Conservation (phyloP, 2,329 filamentous ascomycete genomes). For the Curvularia eragrostidis region DNA sequence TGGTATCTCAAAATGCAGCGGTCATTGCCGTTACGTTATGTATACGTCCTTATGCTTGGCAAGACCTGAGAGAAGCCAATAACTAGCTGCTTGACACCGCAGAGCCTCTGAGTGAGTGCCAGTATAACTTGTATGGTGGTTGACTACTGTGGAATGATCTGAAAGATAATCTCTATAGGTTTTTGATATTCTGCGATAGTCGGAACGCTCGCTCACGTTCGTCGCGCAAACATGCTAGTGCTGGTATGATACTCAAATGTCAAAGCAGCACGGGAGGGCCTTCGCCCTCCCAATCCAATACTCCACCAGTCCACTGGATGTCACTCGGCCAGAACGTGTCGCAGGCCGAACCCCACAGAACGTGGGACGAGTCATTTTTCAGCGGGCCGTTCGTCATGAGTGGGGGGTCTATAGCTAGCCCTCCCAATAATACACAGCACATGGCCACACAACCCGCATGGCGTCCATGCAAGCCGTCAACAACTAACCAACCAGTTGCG, state of each 20-base stretch:
- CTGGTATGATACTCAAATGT: neutral
- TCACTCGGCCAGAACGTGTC: neutral
- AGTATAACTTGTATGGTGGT: neutral
- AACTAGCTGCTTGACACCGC: neutral
- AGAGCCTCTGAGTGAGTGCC: neutral
- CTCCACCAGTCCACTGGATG: neutral
- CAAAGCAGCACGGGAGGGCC: neutral
- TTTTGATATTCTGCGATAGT: neutral
- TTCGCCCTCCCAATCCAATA: neutral
- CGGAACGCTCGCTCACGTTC: neutral
- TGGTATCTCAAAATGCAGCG: neutral
- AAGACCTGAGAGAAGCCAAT: too few species aligned
- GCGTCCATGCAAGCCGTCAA: slow-evolving; percentile 12
- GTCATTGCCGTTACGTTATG: neutral
- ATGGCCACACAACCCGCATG: slow-evolving; percentile 14
- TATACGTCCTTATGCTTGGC: neutral
- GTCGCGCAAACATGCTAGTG: too few species aligned
- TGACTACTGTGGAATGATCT: neutral
- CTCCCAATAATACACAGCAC: slow-evolving; percentile 4
- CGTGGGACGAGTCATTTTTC: slow-evolving; percentile 4
- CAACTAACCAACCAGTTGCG: slow-evolving; percentile 15
- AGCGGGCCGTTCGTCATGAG: slow-evolving; percentile 1
- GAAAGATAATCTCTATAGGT: neutral
- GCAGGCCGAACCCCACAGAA: slow-evolving; percentile 3
- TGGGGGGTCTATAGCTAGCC: slow-evolving; percentile 1